Percentiles rank a stretch among this genome's conserved stretches.
Conservation (phyloP, 306 rosid species). For the Glycine soja region DNA sequence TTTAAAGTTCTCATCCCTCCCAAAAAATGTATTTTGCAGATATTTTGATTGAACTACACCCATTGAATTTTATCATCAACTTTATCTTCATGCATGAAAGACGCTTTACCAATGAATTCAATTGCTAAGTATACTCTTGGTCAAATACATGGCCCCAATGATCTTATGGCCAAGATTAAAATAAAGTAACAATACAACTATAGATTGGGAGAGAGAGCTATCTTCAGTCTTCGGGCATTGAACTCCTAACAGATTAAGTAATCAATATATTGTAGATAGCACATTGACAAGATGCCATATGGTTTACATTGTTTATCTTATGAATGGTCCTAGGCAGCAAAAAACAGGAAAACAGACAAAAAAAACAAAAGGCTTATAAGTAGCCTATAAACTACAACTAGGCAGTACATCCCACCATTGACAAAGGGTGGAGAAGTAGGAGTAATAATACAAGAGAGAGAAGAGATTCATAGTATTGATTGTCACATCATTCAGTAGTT, state of each 20-base stretch:
- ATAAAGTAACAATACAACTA: background rate
- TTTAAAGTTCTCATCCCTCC: too few species aligned
- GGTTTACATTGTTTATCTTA: conserved; percentile 72
- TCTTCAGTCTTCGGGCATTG: conserved; percentile 44
- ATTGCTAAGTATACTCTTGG: background rate
- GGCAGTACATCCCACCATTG: conserved; percentile 51
- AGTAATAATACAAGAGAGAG: conserved; percentile 65
- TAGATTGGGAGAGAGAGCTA: background rate
- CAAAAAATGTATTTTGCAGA: too few species aligned
- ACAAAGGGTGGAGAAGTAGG: conserved; percentile 49
- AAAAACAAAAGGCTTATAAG: conserved; percentile 41
- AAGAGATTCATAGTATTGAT: conserved; percentile 50
- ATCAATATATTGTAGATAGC: conserved; percentile 53
- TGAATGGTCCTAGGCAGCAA: conserved; percentile 51
- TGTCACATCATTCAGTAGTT: conserved; percentile 71
- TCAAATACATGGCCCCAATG: background rate
- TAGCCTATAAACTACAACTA: conserved; percentile 61
- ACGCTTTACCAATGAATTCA: conserved; percentile 7
- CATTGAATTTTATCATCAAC: too few species aligned
- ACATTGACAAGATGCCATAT: conserved; percentile 50
- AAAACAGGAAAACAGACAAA: conserved; percentile 31
- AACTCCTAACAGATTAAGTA: conserved; percentile 58
- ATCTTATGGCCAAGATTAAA: background rate
- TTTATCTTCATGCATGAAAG: background rate
- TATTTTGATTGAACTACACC: too few species aligned